These are phyloP conservation scores for Fusarium praegraminearum DNA, from an alignment of 2,329 filamentous ascomycete species.

Conservation along the genomic window DNA sequence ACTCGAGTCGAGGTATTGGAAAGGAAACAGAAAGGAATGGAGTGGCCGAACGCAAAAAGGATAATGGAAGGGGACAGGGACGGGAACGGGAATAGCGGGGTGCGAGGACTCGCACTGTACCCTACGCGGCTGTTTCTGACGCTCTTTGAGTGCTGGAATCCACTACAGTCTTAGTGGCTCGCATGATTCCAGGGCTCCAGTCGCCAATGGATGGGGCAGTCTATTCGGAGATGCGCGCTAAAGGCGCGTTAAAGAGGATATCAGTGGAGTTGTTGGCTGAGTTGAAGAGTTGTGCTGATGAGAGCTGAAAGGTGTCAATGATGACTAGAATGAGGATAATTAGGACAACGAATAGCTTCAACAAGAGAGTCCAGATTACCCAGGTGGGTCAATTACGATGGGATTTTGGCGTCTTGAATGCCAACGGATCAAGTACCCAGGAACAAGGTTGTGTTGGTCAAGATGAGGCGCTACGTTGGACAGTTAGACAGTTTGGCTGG, in stretches of 20 bases:
- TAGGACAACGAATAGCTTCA: background rate
- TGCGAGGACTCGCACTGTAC: slow-evolving; percentile 39
- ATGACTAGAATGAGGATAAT: background rate
- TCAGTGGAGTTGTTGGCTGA: slow-evolving; percentile 29
- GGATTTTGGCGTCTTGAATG: slow-evolving; percentile 16
- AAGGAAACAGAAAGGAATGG: slow-evolving; percentile 46
- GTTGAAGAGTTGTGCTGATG: slow-evolving; percentile 7
- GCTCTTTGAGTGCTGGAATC: slow-evolving; percentile 32
- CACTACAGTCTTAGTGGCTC: slow-evolving; percentile 39
- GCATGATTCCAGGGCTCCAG: slow-evolving; percentile 21
- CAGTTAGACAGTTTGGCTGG: slow-evolving; percentile 27
- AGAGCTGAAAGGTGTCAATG: slow-evolving; percentile 14
- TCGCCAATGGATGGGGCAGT: slow-evolving; percentile 37
- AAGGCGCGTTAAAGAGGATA: slow-evolving; percentile 30
- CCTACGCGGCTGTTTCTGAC: slow-evolving; percentile 32
- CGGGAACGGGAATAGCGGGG: slow-evolving; percentile 47
- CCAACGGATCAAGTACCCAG: slow-evolving; percentile 38
- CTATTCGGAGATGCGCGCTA: slow-evolving; percentile 40
- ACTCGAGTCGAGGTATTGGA: slow-evolving; percentile 21
- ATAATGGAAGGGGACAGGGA: slow-evolving; percentile 34
- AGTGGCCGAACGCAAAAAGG: slow-evolving; percentile 44
- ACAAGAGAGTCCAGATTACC: background rate
- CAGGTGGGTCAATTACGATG: background rate
- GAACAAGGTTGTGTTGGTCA: slow-evolving; percentile 41
- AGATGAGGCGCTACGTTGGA: slow-evolving; percentile 44